These are phyloP conservation scores for Colletotrichum lini DNA, from an alignment of 2,329 filamentous ascomycete species.

Conservation along the genomic window DNA sequence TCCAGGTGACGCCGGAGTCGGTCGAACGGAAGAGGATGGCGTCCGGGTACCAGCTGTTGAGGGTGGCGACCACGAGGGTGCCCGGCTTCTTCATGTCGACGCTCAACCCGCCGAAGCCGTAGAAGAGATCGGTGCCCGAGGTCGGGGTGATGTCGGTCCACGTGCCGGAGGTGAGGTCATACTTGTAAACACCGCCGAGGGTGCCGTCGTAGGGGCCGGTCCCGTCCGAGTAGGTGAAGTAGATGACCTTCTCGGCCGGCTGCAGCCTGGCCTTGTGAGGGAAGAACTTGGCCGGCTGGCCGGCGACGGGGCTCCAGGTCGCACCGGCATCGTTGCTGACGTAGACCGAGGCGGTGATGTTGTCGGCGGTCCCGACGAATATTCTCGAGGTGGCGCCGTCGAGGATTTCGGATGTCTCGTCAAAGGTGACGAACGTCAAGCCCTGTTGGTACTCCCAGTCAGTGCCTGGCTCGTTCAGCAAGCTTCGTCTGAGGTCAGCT, in stretches of 20 bases:
- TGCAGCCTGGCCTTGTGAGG: constrained; percentile 69
- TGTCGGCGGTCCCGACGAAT: constrained; percentile 70
- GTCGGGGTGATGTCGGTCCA: constrained; percentile 73
- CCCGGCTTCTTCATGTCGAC: constrained; percentile 69
- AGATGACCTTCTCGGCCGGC: constrained; percentile 61
- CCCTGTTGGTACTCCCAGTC: constrained; percentile 50
- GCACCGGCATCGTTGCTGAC: constrained; percentile 67
- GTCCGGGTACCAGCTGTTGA: constrained; percentile 74
- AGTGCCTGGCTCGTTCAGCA: constrained; percentile 35
- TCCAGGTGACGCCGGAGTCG: constrained; percentile 69
- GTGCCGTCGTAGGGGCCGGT: constrained; percentile 71
- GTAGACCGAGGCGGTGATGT: constrained; percentile 66
- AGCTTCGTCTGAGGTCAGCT: background rate
- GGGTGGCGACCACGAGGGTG: constrained; percentile 68
- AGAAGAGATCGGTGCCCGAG: constrained; percentile 61
- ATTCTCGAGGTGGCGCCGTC: constrained; percentile 68
- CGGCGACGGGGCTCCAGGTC: constrained; percentile 66
- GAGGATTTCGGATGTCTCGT: constrained; percentile 62
- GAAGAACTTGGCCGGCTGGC: constrained; percentile 65
- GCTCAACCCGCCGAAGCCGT: constrained; percentile 69
- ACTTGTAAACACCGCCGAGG: constrained; percentile 67
- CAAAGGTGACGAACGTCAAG: constrained; percentile 68
- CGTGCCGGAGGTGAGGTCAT: constrained; percentile 61
- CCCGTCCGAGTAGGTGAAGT: constrained; percentile 69
- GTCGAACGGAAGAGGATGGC: constrained; percentile 69